These are phyloP conservation scores for Monilinia polystroma DNA, from an alignment of 2,329 filamentous ascomycete genomes.

Conservation along the genomic window DNA sequence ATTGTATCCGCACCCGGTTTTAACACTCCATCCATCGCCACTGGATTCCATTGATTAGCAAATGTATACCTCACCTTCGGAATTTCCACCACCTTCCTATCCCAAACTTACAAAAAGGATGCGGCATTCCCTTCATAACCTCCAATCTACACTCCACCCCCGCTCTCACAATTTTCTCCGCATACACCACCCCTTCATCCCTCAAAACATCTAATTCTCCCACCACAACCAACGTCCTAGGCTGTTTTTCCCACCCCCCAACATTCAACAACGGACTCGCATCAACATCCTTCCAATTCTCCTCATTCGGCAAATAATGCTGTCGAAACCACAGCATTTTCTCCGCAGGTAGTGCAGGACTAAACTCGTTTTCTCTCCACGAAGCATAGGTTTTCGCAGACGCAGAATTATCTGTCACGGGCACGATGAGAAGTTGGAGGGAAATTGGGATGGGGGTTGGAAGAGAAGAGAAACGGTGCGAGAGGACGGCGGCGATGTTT, in stretches of 20 bases:
- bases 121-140: conserved; percentile 55
- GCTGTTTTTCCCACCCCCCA: conserved; percentile 49
- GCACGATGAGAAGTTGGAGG: conserved; percentile 53
- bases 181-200: conserved; percentile 54
- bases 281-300: conserved; percentile 50
- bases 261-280: conserved; percentile 54
- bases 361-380: conserved; percentile 52
- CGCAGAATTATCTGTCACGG: conserved; percentile 59
- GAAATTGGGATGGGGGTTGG: not conserved
- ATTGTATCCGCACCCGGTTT: conserved; percentile 53
- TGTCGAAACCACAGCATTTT: conserved; percentile 63
- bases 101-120: conserved; percentile 47
- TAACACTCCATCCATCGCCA: conserved; percentile 56
- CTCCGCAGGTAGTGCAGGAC: conserved; percentile 51
- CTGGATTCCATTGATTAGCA: not conserved
- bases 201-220: conserved; percentile 58
- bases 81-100: accelerated
- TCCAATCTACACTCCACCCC: conserved; percentile 51
- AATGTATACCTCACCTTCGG: accelerated
- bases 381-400: conserved; percentile 45
- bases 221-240: conserved; percentile 52
- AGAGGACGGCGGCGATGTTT: conserved; percentile 53
- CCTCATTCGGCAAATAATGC: conserved; percentile 53
- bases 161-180: conserved; percentile 46
- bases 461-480: conserved; percentile 43